These are phyloP conservation scores for Arthrinium puccinioides DNA, from an alignment of 2,329 filamentous ascomycete species.

Conservation along the genomic window DNA sequence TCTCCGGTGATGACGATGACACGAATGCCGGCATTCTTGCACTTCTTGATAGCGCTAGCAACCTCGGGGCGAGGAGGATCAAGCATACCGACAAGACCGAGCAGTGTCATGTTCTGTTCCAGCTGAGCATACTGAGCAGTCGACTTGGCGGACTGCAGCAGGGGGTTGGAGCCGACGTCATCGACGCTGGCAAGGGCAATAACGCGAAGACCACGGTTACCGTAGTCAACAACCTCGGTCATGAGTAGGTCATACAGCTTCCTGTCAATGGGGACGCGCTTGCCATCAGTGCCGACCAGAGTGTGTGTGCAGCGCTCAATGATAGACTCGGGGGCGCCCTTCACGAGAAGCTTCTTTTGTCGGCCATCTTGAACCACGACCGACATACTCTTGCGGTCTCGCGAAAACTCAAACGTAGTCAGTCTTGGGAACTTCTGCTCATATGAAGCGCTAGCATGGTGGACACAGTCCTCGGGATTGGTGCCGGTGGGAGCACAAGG, in stretches of 20 bases:
- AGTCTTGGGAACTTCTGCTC: slow-evolving; percentile 68
- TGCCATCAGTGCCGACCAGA: slow-evolving; percentile 70
- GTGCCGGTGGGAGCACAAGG: slow-evolving; percentile 57
- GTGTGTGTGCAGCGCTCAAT: slow-evolving; percentile 85
- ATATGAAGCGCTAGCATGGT: slow-evolving; percentile 79
- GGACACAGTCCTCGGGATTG: slow-evolving; percentile 57
- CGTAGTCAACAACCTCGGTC: slow-evolving; percentile 81
- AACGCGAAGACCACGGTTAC: slow-evolving; percentile 85
- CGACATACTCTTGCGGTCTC: slow-evolving; percentile 99
- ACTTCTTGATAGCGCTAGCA: slow-evolving; percentile 75
- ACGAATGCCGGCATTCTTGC: slow-evolving; percentile 86
- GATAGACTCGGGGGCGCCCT: slow-evolving; percentile 91
- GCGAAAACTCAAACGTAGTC: slow-evolving; percentile 92
- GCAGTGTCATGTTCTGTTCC: slow-evolving; percentile 89
- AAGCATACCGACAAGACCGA: slow-evolving; percentile 92
- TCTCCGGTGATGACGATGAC: slow-evolving; percentile 98
- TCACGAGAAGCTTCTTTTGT: slow-evolving; percentile 79
- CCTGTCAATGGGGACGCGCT: slow-evolving; percentile 64
- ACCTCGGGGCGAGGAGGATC: slow-evolving; percentile 95
- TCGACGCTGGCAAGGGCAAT: slow-evolving; percentile 87
- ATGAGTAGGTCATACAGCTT: slow-evolving; percentile 64
- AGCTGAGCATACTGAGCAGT: slow-evolving; percentile 78
- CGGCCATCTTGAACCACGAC: slow-evolving; percentile 70
- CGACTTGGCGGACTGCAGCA: slow-evolving; percentile 69
- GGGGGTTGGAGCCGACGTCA: slow-evolving; percentile 61